A percentile compares a stretch with the other conserved stretches of the same genome.
Conservation (phyloP, 1,284 basidiomycete genomes). For the Anthracocystis setariae region DNA sequence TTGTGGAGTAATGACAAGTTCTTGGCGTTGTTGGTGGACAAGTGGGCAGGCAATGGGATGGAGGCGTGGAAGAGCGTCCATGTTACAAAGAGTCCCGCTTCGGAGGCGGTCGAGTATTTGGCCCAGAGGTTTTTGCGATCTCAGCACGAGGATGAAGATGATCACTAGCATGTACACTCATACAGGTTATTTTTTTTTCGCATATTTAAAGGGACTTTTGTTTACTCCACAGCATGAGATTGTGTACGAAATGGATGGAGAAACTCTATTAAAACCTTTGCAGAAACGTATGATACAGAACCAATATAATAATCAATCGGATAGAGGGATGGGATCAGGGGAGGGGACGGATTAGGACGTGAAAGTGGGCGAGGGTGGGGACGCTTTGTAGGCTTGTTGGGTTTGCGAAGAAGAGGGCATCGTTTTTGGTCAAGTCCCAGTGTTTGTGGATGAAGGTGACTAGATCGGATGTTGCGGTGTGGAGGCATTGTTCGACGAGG, state of each 20-base stretch:
- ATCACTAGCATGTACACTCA: not conserved
- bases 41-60: constrained; percentile 32
- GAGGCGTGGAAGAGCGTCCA: constrained; percentile 44
- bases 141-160: not conserved
- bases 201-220: not conserved
- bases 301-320: too few relatives aligned
- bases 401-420: constrained; percentile 37
- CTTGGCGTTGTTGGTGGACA: constrained; percentile 28
- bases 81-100: constrained; percentile 54
- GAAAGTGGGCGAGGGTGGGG: constrained; percentile 29
- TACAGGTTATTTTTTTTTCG: too few relatives aligned
- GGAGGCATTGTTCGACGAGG: constrained; percentile 1
- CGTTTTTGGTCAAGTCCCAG: constrained; percentile 7
- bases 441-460: constrained; percentile 12
- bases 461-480: constrained; percentile 2
- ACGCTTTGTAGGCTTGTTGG: constrained; percentile 38
- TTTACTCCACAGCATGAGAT: too few relatives aligned
- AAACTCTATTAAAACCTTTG: too few relatives aligned
- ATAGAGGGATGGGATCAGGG: too few relatives aligned
- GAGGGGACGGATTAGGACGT: constrained; percentile 13
- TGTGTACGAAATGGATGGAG: too few relatives aligned
- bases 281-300: not conserved
- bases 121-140: constrained; percentile 19
- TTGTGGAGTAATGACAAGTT: constrained; percentile 56
- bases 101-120: constrained; percentile 49